phyloP scores from a whole-genome alignment of 805 yeast species.

The Hanseniaspora thailandica region DNA sequence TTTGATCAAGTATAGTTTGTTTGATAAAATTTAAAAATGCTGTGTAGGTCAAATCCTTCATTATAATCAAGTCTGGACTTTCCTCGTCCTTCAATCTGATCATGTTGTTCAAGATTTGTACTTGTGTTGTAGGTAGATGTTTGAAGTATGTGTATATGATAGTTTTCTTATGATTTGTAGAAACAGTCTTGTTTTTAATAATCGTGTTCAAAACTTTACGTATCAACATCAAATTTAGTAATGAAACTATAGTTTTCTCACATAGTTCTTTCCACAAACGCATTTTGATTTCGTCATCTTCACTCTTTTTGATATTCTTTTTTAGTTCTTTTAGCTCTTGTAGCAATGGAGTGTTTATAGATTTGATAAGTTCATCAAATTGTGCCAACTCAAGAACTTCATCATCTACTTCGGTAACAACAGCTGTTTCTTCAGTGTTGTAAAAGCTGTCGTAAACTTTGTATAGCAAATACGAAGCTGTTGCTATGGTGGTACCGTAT shows the following conservation, averaged over 20 bases:
- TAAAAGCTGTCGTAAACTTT: slow-evolving; percentile 5
- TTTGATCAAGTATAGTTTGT: slow-evolving; percentile 2
- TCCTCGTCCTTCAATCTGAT: slow-evolving; percentile 2
- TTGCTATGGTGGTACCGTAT: slow-evolving; percentile 2
- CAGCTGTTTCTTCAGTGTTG: slow-evolving; percentile 18
- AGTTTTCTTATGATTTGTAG: background rate
- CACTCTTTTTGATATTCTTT: background rate
- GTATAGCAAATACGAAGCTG: slow-evolving; percentile 2
- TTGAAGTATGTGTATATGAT: slow-evolving; percentile 11
- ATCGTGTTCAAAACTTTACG: background rate
- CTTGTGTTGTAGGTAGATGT: background rate
- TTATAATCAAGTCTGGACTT: background rate
- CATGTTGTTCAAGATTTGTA: background rate
- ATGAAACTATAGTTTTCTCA: slow-evolving; percentile 1
- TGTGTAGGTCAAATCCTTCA: background rate
- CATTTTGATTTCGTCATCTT: slow-evolving; percentile 2
- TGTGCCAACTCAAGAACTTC: slow-evolving; percentile 15
- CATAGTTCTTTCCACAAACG: background rate
- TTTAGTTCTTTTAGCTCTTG: background rate
- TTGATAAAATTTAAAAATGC: slow-evolving; percentile 1
- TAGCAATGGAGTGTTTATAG: slow-evolving; percentile 1
- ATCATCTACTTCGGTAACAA: slow-evolving; percentile 16
- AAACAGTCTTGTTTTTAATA: background rate
- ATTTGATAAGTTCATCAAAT: slow-evolving; percentile 15
- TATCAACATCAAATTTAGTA: background rate